Conservation (phyloP, 305 asterid genomes). For the Ilex paraguariensis region DNA sequence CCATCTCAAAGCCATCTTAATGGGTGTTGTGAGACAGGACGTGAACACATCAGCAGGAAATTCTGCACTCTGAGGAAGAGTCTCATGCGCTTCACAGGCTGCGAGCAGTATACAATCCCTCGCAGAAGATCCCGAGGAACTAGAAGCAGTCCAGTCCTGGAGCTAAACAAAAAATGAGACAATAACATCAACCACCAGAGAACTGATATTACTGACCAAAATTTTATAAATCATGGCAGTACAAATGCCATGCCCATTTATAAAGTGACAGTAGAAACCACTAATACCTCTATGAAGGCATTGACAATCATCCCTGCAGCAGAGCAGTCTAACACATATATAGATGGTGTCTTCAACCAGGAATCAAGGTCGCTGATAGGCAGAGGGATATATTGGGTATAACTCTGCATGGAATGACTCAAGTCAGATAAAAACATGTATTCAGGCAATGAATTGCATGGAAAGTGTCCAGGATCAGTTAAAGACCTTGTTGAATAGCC, state of each 20-base stretch:
- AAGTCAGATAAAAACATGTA: slow-evolving; percentile 16
- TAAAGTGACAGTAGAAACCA: too few species aligned
- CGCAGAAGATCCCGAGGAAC: slow-evolving; percentile 49
- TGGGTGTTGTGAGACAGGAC: slow-evolving; percentile 97
- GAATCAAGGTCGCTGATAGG: slow-evolving; percentile 88
- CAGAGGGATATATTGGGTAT: slow-evolving; percentile 94
- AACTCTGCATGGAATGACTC: slow-evolving; percentile 51
- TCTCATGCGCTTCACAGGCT: slow-evolving; percentile 97
- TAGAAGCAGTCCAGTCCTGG: slow-evolving; percentile 64
- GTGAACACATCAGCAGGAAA: slow-evolving; percentile 98
- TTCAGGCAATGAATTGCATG: not conserved
- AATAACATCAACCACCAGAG: slow-evolving; percentile 8
- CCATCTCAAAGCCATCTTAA: slow-evolving; percentile 99
- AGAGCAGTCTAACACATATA: slow-evolving; percentile 98
- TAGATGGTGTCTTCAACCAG: slow-evolving; percentile 96
- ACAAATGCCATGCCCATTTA: not conserved
- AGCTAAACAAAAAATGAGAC: slow-evolving; percentile 45
- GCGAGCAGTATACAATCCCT: slow-evolving; percentile 97
- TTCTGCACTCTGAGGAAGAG: slow-evolving; percentile 93
- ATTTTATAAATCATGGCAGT: not conserved
- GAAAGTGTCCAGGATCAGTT: slow-evolving; percentile 13
- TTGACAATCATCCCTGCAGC: slow-evolving; percentile 95
- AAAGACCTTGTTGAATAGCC: slow-evolving; percentile 95
- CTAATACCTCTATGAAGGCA: slow-evolving; percentile 78
- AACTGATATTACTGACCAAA: not conserved